phyloP scores from a whole-genome alignment of 176 grass and related monocot species.

The Urochloa ruziziensis region DNA sequence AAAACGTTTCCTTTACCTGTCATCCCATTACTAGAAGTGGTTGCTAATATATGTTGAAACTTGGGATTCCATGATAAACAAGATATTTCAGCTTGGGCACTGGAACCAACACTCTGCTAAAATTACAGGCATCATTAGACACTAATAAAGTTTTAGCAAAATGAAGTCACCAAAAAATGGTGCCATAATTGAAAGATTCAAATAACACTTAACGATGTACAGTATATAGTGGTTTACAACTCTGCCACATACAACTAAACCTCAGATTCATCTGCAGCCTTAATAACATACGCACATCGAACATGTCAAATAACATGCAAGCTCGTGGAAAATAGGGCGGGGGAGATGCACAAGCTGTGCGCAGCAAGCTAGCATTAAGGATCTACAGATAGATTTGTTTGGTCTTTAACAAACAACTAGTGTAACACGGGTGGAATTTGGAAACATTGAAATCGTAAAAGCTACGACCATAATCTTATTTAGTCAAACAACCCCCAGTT shows the following conservation, averaged over 20 bases:
- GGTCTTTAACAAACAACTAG: neutral
- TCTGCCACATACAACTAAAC: neutral
- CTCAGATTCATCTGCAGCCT: neutral
- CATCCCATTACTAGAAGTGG: slow-evolving; percentile 90
- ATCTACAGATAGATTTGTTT: neutral
- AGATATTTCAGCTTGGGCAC: slow-evolving; percentile 85
- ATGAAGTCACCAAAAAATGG: neutral
- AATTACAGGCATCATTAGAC: slow-evolving; percentile 27
- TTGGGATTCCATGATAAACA: slow-evolving; percentile 96
- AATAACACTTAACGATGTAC: neutral
- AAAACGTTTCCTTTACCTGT: slow-evolving; percentile 57
- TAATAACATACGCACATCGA: neutral
- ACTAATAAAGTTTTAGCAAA: slow-evolving; percentile 19
- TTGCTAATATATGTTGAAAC: slow-evolving; percentile 88
- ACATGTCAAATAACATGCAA: neutral
- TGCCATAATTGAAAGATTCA: neutral
- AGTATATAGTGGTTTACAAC: neutral
- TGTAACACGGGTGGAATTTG: neutral
- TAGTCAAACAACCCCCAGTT: neutral
- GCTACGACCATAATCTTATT: neutral
- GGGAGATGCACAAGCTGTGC: neutral
- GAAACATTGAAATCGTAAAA: neutral
- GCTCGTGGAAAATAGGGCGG: neutral
- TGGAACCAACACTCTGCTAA: slow-evolving; percentile 81
- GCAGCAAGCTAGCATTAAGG: neutral